Base-by-base conservation (phyloP, 1,284 basidiomycete genomes). In the Rugosomyces carneus region DNA sequence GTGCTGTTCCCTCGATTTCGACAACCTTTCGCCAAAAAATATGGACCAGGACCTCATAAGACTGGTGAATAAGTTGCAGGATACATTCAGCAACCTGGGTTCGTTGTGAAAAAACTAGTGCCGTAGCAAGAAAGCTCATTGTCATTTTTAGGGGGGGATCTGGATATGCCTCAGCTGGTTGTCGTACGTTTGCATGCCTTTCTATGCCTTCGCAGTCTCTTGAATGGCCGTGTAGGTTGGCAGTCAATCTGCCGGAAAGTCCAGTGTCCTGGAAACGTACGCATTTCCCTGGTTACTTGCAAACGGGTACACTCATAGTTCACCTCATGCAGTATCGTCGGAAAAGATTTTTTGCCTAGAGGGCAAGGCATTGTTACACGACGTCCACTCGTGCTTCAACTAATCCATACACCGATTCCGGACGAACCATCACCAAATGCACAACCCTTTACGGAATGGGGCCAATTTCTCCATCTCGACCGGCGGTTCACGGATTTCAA, bases 21-120 rank as follows among this genome's bases (percentile, higher is more conserved):
- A 23, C 40, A 38, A 47, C 31, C n/a, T 5, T 63, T 64, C 13
- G 18, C 26, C 40, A 15, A 39, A n/a, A 37, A 76, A 56, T 53
- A 91, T 94, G 92, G 92, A 95, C 67, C 80, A 85, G 43, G 93
- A 97, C 67, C 81, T 98, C 57, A 99, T 98, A 59, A 84, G 87
- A 57, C 80, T 97, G 19, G 95, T 98, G 44, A 98, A 98, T 73
- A 89, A 87, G 71, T 84, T 99, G 39, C 95, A 98, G 69, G 87
- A 89, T 57, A 89, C 86, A 45, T 90, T 89, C 68, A 78, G 73
- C 63, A 89, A 89, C 60, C 76, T 89, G 45, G 86, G 87, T 86
- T 51, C 54, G 81, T 71, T 42, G 38, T 42, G 37, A 29, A 29
- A 32, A 46, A 44, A 35, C 43, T 23, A 23, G 21, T 21, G 48